Conservation (phyloP, 768 basidiomycete genomes). For the Megacollybia marginata region DNA sequence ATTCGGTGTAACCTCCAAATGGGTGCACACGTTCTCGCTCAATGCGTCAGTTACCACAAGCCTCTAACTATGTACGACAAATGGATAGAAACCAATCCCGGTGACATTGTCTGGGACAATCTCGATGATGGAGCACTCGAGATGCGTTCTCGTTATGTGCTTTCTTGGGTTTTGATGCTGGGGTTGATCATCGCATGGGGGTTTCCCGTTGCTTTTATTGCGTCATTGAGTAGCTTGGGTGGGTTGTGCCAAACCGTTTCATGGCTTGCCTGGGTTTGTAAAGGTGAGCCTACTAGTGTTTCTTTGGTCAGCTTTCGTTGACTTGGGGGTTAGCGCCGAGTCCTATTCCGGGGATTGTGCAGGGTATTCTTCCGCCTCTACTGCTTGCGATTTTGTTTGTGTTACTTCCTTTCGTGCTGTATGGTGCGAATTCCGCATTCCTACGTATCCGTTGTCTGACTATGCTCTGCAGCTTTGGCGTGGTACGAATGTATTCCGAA, state of each 20-base stretch:
- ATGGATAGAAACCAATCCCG: slow-evolving; percentile 51
- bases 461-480: slow-evolving; percentile 35
- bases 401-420: slow-evolving; percentile 56
- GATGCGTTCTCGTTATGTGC: slow-evolving; percentile 43
- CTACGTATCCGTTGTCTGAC: slow-evolving; percentile 2
- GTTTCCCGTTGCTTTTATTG: slow-evolving; percentile 61
- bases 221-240: slow-evolving; percentile 52
- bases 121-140: slow-evolving; percentile 46
- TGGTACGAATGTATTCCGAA: slow-evolving; percentile 47
- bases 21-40: slow-evolving; percentile 64
- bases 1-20: slow-evolving; percentile 67
- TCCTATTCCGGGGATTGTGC: slow-evolving; percentile 43
- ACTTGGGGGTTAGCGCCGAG: slow-evolving; percentile 13
- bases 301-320: not conserved
- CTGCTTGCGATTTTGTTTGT: slow-evolving; percentile 57
- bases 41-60: slow-evolving; percentile 51
- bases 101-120: slow-evolving; percentile 54
- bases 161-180: slow-evolving; percentile 48
- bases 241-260: slow-evolving; percentile 40
- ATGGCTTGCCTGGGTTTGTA: slow-evolving; percentile 57
- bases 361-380: slow-evolving; percentile 60
- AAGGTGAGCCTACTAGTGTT: slow-evolving; percentile 18
- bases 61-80: slow-evolving; percentile 52
- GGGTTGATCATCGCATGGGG: slow-evolving; percentile 60
- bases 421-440: slow-evolving; percentile 8